Base-by-base conservation (phyloP, 441 rosid genomes). In the Populus trichocarpa region DNA sequence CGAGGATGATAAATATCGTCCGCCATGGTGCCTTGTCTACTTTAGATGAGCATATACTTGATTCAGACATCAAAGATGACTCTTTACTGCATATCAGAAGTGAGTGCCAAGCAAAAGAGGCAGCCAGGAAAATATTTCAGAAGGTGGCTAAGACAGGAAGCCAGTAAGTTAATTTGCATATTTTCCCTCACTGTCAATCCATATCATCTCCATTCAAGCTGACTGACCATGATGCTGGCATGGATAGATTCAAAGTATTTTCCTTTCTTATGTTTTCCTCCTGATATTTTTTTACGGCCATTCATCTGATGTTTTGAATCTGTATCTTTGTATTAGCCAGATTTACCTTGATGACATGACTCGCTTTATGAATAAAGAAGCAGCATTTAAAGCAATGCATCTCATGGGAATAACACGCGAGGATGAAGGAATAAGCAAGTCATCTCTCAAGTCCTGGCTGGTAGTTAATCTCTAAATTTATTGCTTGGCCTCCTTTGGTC, bases 21-120 rank as follows among this genome's bases (percentile, higher is more conserved):
- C 80, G 89, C 25, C 89, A 82, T 8, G 85, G 89, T 12, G 74
- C 83, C 11, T 77, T 87, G 64, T 84, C 85, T 61, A 90, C 96
- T 2, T 72, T 90, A 75, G 94, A 84, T 61, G 90, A 91, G 46
- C 85, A 83, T 68, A 88, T 87, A 68, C 84, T 66, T 40, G 79
- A 81, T 77, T 78, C 90, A 22, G 86, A 88, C 64, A 81, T 23
- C 40, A 91, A 83, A 80, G 88, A 89, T 63, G 92, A 89, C 76
- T 82, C 85, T 70, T 73, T 73, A 42, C 78, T 81, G 76, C 78
- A 77, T 79, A 92, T 92, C 65, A 80, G 85, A 74, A 91, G 86
- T 74, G 94, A 90, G 76, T 82, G 67, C 72, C 91, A 91, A 72
- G 95, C 95, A 61, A 84, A 85, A 23, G 91, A 89, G 74, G 95